These are phyloP conservation scores for Paraglomus brasilianum DNA, from an alignment of 192 early-diverging fungal genomes.

Conservation along the genomic window DNA sequence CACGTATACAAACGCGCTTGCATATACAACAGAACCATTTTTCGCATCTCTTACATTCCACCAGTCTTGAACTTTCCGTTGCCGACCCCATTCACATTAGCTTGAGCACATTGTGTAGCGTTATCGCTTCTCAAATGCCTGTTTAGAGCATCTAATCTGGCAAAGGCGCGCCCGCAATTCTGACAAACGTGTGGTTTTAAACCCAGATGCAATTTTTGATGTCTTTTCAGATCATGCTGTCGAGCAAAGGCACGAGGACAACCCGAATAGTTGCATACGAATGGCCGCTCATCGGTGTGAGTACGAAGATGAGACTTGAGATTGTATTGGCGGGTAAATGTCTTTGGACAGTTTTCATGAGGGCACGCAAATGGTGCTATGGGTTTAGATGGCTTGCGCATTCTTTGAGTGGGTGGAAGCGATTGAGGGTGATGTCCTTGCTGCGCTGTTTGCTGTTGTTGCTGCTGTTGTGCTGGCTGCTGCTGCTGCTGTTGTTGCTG, in stretches of 20 bases:
- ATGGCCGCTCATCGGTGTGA: conserved; percentile 75
- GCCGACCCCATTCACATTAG: background rate
- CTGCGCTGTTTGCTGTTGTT: background rate
- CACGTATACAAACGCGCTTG: no score
- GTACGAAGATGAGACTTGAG: conserved; percentile 73
- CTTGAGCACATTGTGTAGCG: conserved; percentile 57
- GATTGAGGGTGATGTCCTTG: background rate
- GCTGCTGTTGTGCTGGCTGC: background rate
- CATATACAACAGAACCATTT: no score
- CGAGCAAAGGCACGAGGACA: conserved; percentile 83
- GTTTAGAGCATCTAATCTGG: conserved; percentile 77
- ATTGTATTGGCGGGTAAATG: conserved; percentile 75
- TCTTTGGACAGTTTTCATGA: conserved; percentile 63
- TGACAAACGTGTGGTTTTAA: conserved; percentile 72
- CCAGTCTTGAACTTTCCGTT: no score
- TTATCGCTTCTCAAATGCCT: conserved; percentile 67
- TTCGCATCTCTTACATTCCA: no score
- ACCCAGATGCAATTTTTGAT: conserved; percentile 77
- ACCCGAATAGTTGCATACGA: conserved; percentile 60
- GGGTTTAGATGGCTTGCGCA: conserved; percentile 25
- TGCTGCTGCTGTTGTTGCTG: background rate
- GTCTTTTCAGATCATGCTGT: conserved; percentile 90
- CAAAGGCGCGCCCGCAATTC: conserved; percentile 78
- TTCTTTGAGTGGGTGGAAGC: conserved; percentile 12
- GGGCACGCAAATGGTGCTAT: conserved; percentile 28